These are phyloP conservation scores for Beauveria medogensis DNA, from an alignment of 2,329 filamentous ascomycete genomes.

Conservation along the genomic window DNA sequence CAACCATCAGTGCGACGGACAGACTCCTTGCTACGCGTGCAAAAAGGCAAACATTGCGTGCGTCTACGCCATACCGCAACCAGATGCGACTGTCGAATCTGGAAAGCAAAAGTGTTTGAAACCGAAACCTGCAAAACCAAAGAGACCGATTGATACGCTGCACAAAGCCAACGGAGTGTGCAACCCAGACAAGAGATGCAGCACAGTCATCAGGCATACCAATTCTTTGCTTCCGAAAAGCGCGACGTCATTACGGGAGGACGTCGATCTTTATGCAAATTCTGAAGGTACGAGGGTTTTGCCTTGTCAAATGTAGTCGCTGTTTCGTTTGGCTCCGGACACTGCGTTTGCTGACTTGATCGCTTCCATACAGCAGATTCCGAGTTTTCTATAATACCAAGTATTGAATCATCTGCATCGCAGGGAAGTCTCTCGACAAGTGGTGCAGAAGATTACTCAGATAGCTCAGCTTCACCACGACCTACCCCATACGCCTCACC, in stretches of 20 bases:
- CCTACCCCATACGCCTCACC: not conserved
- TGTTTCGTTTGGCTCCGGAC: too few relatives aligned
- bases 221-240: not conserved
- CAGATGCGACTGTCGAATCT: not conserved
- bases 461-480: not conserved
- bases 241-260: not conserved
- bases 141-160: not conserved
- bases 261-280: not conserved
- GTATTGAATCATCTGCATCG: not conserved
- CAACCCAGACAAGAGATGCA: too few relatives aligned
- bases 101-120: not conserved
- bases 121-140: not conserved
- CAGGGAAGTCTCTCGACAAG: not conserved
- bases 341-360: not conserved
- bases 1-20: not conserved
- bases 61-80: not conserved
- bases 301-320: too few relatives aligned
- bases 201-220: too few relatives aligned
- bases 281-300: not conserved
- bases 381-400: not conserved
- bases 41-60: not conserved
- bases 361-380: not conserved
- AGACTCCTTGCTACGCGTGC: not conserved
- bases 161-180: not conserved
- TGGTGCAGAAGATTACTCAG: not conserved